phyloP scores from a whole-genome alignment of 108 stramenopile species.

The Pseudonitzschia delicatissima region DNA sequence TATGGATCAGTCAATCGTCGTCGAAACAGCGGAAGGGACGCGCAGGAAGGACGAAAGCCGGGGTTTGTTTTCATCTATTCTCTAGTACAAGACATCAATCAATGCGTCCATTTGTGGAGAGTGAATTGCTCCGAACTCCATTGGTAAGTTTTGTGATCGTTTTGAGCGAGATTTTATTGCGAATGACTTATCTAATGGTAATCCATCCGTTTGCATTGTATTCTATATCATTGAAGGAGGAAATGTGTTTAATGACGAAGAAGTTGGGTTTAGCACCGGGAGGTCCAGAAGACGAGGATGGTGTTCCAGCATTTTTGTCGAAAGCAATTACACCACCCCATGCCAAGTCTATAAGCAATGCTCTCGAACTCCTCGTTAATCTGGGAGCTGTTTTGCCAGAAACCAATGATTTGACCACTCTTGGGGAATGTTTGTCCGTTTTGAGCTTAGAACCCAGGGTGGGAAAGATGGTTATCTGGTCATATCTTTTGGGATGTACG shows the following conservation, averaged over 20 bases:
- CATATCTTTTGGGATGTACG: constrained; percentile 60
- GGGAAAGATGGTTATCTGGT: constrained; percentile 78
- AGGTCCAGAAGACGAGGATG: constrained; percentile 60
- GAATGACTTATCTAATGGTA: not conserved
- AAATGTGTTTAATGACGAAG: constrained; percentile 70
- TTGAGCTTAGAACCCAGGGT: constrained; percentile 63
- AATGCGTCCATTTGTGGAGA: constrained; percentile 67
- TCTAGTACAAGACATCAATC: constrained; percentile 49
- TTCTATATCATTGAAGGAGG: constrained; percentile 38
- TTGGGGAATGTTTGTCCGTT: constrained; percentile 62
- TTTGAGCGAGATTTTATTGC: not conserved
- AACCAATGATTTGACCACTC: constrained; percentile 69
- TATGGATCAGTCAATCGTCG: constrained; percentile 80
- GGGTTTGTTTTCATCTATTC: constrained; percentile 79
- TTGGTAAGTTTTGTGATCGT: constrained; percentile 14
- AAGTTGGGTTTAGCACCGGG: constrained; percentile 61
- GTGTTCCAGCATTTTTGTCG: constrained; percentile 62
- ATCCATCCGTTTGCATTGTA: not conserved
- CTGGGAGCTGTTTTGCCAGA: constrained; percentile 72
- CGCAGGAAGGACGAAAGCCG: constrained; percentile 68
- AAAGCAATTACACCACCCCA: constrained; percentile 79
- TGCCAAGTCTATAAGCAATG: constrained; percentile 52
- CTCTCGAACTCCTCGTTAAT: constrained; percentile 67
- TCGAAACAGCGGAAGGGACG: constrained; percentile 89
- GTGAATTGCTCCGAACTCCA: constrained; percentile 73